phyloP scores from a whole-genome alignment of 805 yeast genomes.

The Saccharomycopsis fibuligera region DNA sequence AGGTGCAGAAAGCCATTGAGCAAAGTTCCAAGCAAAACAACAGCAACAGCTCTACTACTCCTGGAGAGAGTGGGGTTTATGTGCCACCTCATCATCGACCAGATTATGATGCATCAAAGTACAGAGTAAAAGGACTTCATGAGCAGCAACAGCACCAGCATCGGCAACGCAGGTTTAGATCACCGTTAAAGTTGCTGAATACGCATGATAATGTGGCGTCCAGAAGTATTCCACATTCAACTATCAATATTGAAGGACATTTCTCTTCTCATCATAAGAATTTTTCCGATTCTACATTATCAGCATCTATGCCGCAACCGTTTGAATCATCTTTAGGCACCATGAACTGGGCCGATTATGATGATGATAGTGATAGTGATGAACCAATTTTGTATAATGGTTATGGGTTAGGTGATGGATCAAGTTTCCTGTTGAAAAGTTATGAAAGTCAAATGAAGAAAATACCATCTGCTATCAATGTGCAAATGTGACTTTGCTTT shows the following conservation, averaged over 20 bases:
- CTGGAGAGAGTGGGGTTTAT: slow-evolving; percentile 1
- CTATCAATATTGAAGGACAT: background rate
- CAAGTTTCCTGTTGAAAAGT: background rate
- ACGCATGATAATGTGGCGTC: background rate
- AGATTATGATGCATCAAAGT: slow-evolving; percentile 17
- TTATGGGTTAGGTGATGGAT: background rate
- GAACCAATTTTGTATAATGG: background rate
- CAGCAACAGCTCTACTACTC: background rate
- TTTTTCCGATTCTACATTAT: background rate
- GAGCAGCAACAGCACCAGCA: background rate
- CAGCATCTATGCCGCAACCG: slow-evolving; percentile 5
- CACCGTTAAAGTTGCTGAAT: background rate
- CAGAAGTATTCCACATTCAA: background rate
- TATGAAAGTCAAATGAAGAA: background rate
- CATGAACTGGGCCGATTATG: slow-evolving; percentile 16
- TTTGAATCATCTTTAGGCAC: background rate
- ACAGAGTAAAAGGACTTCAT: slow-evolving; percentile 3
- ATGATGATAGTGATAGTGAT: slow-evolving; percentile 4
- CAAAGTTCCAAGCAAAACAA: background rate
- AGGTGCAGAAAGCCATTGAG: too few relatives aligned
- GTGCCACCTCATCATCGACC: slow-evolving; percentile 22
- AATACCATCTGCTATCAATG: slow-evolving; percentile 11
- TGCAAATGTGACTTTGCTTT: background rate
- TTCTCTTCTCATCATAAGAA: background rate
- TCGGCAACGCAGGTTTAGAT: background rate